Percentiles rank a stretch among this genome's conserved stretches.
Conservation (phyloP, 345 rosid species). For the Linum usitatissimum region DNA sequence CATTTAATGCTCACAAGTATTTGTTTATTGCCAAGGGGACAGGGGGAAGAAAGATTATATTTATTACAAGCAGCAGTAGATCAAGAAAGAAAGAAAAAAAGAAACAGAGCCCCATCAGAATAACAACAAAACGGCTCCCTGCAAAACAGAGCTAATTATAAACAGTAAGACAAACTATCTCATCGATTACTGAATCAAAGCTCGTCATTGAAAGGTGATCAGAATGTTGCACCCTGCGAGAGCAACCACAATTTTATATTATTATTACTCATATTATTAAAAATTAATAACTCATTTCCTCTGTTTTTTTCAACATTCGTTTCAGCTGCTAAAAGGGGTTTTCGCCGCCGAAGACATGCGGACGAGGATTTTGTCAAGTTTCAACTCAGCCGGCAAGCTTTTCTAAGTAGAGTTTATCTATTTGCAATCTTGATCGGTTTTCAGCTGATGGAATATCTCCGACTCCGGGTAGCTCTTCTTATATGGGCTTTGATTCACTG, state of each 20-base stretch:
- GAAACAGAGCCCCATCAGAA: background rate
- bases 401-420: too few species aligned
- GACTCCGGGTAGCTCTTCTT: background rate
- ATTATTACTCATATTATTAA: too few species aligned
- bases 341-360: too few species aligned
- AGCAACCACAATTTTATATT: background rate
- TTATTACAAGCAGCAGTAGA: too few species aligned
- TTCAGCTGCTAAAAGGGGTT: too few species aligned
- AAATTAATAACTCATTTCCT: too few species aligned
- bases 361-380: too few species aligned
- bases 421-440: background rate
- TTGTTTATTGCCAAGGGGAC: background rate
- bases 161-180: constrained; percentile 6
- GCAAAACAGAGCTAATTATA: background rate
- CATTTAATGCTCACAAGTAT: background rate
- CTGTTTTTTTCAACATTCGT: too few species aligned
- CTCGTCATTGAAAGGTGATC: constrained; percentile 40
- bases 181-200: constrained; percentile 22
- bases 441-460: constrained; percentile 18
- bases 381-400: too few species aligned
- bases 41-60: too few species aligned
- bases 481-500: constrained; percentile 21
- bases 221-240: constrained; percentile 17
- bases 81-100: too few species aligned
- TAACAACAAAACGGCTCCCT: background rate